These are phyloP conservation scores for Hemisphaericaspora xylofermentans DNA, from an alignment of 1,139 yeast species.

Conservation along the genomic window DNA sequence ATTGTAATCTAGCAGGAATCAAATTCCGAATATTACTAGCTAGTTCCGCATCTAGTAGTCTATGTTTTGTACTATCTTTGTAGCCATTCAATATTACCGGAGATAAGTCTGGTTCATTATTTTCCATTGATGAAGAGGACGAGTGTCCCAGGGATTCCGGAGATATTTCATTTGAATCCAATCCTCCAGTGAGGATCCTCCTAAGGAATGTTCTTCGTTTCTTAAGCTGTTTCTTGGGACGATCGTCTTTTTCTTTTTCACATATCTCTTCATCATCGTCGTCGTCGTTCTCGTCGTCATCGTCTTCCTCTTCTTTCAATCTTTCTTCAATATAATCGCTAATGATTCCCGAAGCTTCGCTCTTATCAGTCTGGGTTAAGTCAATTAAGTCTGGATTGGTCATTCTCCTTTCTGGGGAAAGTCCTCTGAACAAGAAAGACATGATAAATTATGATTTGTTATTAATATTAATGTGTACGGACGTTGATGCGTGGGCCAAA, in stretches of 20 bases:
- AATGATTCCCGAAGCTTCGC: neutral
- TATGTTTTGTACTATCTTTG: constrained; percentile 51
- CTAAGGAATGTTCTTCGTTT: constrained; percentile 12
- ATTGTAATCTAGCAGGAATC: constrained; percentile 75
- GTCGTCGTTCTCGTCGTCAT: constrained; percentile 1
- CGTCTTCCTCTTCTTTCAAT: constrained; percentile 3
- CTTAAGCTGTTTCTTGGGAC: constrained; percentile 4
- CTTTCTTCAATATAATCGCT: neutral
- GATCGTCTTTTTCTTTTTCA: constrained; percentile 4
- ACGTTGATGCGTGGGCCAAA: neutral
- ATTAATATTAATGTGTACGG: neutral
- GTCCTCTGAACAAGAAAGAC: constrained; percentile 31
- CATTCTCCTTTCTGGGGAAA: constrained; percentile 26
- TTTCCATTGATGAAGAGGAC: constrained; percentile 5
- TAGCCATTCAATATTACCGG: constrained; percentile 53
- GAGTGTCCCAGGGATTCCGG: constrained; percentile 6
- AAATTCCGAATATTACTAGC: constrained; percentile 73
- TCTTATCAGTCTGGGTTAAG: constrained; percentile 8
- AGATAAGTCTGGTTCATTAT: constrained; percentile 33
- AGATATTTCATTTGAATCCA: constrained; percentile 7
- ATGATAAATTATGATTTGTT: neutral
- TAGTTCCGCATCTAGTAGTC: constrained; percentile 55
- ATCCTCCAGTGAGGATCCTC: constrained; percentile 10
- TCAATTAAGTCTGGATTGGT: constrained; percentile 55
- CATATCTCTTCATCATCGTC: neutral